phyloP scores from a whole-genome alignment of 2,329 filamentous ascomycete species.

The Cucurbitaria berberidis region DNA sequence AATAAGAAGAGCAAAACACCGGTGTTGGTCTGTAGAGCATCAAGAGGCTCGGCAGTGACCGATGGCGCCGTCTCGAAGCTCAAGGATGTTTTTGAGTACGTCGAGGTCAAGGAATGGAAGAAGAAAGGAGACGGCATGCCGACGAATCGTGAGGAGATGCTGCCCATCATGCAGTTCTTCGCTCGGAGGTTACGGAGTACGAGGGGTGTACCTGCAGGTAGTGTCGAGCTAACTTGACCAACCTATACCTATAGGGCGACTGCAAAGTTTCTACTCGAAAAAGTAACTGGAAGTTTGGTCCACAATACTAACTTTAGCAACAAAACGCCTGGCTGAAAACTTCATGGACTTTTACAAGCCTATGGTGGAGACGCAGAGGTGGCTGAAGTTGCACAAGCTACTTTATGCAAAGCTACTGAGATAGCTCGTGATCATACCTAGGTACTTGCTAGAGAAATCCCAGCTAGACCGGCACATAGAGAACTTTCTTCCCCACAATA shows the following conservation, averaged over 20 bases:
- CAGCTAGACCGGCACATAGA: neutral
- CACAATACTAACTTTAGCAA: neutral
- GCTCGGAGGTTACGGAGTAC: conserved; percentile 67
- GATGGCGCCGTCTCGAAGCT: conserved; percentile 68
- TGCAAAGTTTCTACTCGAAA: neutral
- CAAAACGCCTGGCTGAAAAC: neutral
- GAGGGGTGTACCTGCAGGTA: conserved; percentile 60
- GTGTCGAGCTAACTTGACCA: conserved; percentile 54
- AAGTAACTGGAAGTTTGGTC: neutral
- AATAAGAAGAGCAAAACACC: conserved; percentile 66
- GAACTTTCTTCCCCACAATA: neutral
- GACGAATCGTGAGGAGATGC: conserved; percentile 79
- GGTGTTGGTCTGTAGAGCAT: conserved; percentile 66
- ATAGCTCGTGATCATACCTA: too few relatives aligned
- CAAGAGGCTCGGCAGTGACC: conserved; percentile 60
- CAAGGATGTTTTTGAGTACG: conserved; percentile 65
- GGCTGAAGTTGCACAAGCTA: neutral
- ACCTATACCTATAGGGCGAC: neutral
- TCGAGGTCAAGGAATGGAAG: conserved; percentile 50
- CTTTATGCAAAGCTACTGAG: neutral
- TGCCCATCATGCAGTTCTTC: conserved; percentile 87
- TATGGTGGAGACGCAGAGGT: neutral
- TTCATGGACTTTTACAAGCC: neutral
- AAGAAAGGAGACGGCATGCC: conserved; percentile 81
- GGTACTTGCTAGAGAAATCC: neutral